phyloP scores from a whole-genome alignment of 1,139 yeast species.

The Lodderomyces margitis region DNA sequence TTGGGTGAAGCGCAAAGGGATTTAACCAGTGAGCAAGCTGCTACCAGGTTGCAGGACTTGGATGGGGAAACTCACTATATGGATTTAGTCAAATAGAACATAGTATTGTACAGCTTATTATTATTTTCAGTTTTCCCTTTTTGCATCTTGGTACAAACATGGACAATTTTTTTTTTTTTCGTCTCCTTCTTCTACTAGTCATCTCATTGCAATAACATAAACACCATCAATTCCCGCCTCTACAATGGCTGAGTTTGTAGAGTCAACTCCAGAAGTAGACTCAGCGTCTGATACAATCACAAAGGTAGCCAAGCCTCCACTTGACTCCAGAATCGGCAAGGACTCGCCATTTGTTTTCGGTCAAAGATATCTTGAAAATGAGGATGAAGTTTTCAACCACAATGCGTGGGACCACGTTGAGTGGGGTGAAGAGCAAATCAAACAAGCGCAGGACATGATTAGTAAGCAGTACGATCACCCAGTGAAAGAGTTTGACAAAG shows the following conservation, averaged over 20 bases:
- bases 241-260: constrained; percentile 6
- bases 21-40: constrained; percentile 74
- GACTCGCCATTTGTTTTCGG: constrained; percentile 93
- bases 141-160: no score
- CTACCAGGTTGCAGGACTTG: constrained; percentile 50
- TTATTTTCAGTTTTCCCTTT: not conserved
- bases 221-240: no score
- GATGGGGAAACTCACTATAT: constrained; percentile 40
- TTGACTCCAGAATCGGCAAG: constrained; percentile 67
- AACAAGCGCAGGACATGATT: constrained; percentile 73
- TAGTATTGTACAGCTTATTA: not conserved
- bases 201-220: not conserved
- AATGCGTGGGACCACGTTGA: constrained; percentile 99
- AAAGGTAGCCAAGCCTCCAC: constrained; percentile 28
- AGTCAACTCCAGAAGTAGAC: constrained; percentile 8
- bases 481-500: constrained; percentile 82
- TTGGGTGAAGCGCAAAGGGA: constrained; percentile 80
- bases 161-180: constrained; percentile 7
- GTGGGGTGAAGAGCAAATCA: constrained; percentile 90
- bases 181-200: not conserved
- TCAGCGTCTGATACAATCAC: constrained; percentile 9
- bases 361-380: constrained; percentile 68
- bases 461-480: constrained; percentile 76
- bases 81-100: constrained; percentile 11
- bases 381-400: constrained; percentile 83